phyloP scores from a whole-genome alignment of 1,284 basidiomycete species.

The Chiua sp. region DNA sequence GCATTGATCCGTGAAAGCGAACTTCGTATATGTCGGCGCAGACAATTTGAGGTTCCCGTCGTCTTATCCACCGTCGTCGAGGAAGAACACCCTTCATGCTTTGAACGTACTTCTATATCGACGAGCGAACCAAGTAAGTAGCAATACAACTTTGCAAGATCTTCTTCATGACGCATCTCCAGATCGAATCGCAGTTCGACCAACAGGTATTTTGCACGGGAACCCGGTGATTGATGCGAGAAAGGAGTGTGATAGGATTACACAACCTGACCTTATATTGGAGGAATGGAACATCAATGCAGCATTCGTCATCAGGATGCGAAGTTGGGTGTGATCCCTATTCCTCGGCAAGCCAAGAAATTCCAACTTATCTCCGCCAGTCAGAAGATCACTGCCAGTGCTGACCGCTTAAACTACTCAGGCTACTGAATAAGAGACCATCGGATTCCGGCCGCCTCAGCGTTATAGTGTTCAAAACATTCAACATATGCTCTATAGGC shows the following conservation, averaged over 20 bases:
- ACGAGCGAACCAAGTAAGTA: background rate
- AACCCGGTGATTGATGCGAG: conserved; percentile 27
- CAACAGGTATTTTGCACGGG: conserved; percentile 10
- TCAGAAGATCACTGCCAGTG: too few relatives aligned
- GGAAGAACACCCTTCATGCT: background rate
- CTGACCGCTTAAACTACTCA: too few relatives aligned
- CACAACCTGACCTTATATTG: too few relatives aligned
- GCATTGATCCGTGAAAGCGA: background rate
- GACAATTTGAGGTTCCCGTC: background rate
- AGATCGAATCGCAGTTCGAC: background rate
- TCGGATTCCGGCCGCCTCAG: too few relatives aligned
- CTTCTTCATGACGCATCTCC: background rate
- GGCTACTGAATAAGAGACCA: too few relatives aligned
- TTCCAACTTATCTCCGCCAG: too few relatives aligned
- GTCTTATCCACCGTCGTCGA: background rate
- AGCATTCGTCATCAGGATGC: too few relatives aligned
- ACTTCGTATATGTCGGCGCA: background rate
- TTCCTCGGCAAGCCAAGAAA: too few relatives aligned
- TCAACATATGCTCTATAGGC: too few relatives aligned
- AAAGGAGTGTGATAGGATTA: conserved; percentile 32
- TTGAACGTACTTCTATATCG: background rate
- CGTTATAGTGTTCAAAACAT: too few relatives aligned
- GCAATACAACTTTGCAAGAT: background rate
- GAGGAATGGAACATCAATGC: too few relatives aligned
- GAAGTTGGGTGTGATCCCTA: too few relatives aligned